Evolutionary conservation across 345 rosid species (phyloP), one percentile per base, ranked within the genome.

Genomic region (Eucalyptus coolabah): DNA sequence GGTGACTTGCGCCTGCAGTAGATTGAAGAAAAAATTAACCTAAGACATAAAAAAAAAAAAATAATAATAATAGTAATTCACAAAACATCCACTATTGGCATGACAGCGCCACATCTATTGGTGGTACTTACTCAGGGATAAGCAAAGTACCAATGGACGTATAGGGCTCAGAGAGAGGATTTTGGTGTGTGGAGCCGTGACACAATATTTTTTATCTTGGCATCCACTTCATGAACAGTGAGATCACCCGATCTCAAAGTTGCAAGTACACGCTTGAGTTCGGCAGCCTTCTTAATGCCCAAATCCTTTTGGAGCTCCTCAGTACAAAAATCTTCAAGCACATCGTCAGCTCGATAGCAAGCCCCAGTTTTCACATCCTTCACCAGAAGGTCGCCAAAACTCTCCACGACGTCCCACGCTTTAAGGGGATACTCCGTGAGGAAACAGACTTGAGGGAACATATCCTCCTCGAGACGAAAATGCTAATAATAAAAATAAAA

Each of bases 331-430:
- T 97, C 99, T 91, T 97, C 96, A 4, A 98, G 95, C 94, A 98
- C 90, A 87, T 98, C 98, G 86, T 95, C 98, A 16, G 99, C 99
- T 85, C 99, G 94, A 91, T 93, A 95, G 88, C 98, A 95, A 50
- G 94, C 95, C 44, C 99, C 98, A 13, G 96, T 96, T 90, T 94
- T 94, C 91, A 93, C 97, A 88, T 97, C 99, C 93, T 96, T 95
- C 8, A 97, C 99, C 98, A 97, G 96, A 65, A 96, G 98, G 93
- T 97, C 98, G 34, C 96, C 95, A 91, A 98, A 98, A 91, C 96
- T 98, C 91, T 98, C 99, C 63, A 56, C 63, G 24, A 53, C 59
- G 59, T 53, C 59, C 59, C 59, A 53, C 59, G 24, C 59, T 19
- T 53, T 53, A 53, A 19, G 2, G 24, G 10, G 24, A 53, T 53